Evolutionary conservation across 1,284 basidiomycete genomes (phyloP).

Genomic region (Ceratobasidium sp.): DNA sequence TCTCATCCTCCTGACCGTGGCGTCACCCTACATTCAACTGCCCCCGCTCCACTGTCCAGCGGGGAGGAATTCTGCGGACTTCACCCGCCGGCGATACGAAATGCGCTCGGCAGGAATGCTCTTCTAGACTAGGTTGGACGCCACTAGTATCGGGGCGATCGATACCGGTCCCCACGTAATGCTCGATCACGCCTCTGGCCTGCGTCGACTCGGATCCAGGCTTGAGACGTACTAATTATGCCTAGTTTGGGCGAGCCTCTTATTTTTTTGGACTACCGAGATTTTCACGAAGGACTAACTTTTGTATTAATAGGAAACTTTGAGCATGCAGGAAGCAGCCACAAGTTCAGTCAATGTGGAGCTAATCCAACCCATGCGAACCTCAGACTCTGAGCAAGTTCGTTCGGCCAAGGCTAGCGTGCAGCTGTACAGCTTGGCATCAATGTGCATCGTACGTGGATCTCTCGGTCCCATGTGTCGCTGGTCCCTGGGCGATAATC

Average conservation of each 20-base stretch:
- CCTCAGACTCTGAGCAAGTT: slow-evolving; percentile 9
- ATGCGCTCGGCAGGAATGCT: background rate
- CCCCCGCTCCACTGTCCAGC: background rate
- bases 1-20: background rate
- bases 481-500: background rate
- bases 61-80: background rate
- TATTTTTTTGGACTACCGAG: background rate
- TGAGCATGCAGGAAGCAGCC: background rate
- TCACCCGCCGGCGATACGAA: background rate
- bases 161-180: background rate
- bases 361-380: slow-evolving; percentile 1
- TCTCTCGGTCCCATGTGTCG: background rate
- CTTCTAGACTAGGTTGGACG: slow-evolving; percentile 2
- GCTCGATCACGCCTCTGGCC: background rate
- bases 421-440: slow-evolving; percentile 15
- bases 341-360: background rate
- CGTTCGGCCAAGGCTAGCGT: slow-evolving; percentile 19
- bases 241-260: background rate
- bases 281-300: background rate
- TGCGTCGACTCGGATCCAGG: background rate
- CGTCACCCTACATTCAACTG: background rate
- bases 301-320: slow-evolving; percentile 3
- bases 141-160: slow-evolving; percentile 19
- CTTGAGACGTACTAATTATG: background rate
- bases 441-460: slow-evolving; percentile 28